Percentiles rank a stretch among this genome's conserved stretches.
Conservation (phyloP, 208 protist genomes). For the Sergeia podlipaevii region DNA sequence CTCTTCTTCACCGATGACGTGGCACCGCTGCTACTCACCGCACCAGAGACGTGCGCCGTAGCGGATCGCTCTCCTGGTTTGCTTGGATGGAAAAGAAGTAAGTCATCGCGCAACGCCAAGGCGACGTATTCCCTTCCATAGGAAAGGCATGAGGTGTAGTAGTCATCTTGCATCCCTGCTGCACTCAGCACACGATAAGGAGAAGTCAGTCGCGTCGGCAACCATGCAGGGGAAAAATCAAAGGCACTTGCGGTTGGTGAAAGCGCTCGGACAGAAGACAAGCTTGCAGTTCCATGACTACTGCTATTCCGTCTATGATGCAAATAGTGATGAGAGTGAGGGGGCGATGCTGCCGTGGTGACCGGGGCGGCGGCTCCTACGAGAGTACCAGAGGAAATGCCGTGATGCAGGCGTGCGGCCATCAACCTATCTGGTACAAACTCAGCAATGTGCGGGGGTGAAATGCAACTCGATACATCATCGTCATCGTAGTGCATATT, state of each 20-base stretch:
- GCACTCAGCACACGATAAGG: constrained; percentile 76
- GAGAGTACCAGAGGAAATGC: neutral
- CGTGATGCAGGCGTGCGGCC: too few species aligned
- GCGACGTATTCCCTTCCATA: constrained; percentile 66
- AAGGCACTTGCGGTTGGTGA: neutral
- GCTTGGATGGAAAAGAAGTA: constrained; percentile 66
- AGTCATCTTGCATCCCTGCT: constrained; percentile 65
- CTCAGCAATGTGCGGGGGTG: too few species aligned
- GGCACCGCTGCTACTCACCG: neutral
- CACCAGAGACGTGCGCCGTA: constrained; percentile 13
- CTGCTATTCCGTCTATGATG: neutral
- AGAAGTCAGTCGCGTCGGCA: constrained; percentile 64
- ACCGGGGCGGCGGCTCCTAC: neutral
- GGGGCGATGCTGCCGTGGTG: neutral
- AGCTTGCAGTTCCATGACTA: neutral
- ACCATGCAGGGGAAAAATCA: constrained; percentile 23
- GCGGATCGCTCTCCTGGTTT: constrained; percentile 37
- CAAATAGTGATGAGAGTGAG: neutral
- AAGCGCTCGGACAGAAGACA: neutral
- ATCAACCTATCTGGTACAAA: too few species aligned
- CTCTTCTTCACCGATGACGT: neutral
- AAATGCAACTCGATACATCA: too few species aligned
- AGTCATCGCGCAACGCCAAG: constrained; percentile 51
- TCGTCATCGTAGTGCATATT: too few species aligned
- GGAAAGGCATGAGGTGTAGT: constrained; percentile 69